Percentiles rank a stretch among this genome's conserved stretches.
Evolutionary conservation across 805 yeast genomes (phyloP).

Genomic region (Saccharomycopsis amapae): DNA sequence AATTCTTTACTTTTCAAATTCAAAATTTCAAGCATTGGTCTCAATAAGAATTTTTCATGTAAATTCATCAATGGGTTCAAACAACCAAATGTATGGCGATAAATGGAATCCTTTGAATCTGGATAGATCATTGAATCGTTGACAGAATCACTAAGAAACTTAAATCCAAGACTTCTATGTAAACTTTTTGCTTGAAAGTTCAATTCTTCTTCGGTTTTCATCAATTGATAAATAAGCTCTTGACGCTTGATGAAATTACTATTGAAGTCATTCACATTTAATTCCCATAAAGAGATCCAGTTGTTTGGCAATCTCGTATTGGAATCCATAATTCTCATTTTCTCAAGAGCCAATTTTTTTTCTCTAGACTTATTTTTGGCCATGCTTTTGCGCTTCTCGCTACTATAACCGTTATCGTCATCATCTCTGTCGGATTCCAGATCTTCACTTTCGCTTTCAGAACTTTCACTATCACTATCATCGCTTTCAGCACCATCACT

Average conservation of each 20-base stretch:
- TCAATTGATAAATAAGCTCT: conserved; percentile 15
- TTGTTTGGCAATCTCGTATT: conserved; percentile 16
- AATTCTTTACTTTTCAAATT: conserved; percentile 13
- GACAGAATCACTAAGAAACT: conserved; percentile 15
- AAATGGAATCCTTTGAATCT: conserved; percentile 16
- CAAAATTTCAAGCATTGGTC: conserved; percentile 20
- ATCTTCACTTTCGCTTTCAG: conserved; percentile 1
- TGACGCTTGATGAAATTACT: conserved; percentile 13
- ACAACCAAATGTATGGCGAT: conserved; percentile 21
- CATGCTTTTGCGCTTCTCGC: conserved; percentile 4
- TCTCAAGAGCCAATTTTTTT: conserved; percentile 13
- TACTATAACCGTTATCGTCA: background rate
- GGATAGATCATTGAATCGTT: conserved; percentile 16
- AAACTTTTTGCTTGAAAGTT: conserved; percentile 11
- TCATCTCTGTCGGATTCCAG: background rate
- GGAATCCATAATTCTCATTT: conserved; percentile 13
- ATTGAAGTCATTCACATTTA: conserved; percentile 12
- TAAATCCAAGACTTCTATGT: conserved; percentile 18
- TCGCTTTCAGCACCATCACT: conserved; percentile 9
- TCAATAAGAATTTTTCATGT: conserved; percentile 17
- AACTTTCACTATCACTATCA: conserved; percentile 1
- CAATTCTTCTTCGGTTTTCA: conserved; percentile 17
- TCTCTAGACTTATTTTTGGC: conserved; percentile 3
- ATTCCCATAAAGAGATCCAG: conserved; percentile 19
- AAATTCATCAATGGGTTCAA: conserved; percentile 19